Evolutionary conservation across 2,329 filamentous ascomycete species (phyloP), one percentile per base, ranked within the genome.

Genomic region (Elsinoe fawcettii): DNA sequence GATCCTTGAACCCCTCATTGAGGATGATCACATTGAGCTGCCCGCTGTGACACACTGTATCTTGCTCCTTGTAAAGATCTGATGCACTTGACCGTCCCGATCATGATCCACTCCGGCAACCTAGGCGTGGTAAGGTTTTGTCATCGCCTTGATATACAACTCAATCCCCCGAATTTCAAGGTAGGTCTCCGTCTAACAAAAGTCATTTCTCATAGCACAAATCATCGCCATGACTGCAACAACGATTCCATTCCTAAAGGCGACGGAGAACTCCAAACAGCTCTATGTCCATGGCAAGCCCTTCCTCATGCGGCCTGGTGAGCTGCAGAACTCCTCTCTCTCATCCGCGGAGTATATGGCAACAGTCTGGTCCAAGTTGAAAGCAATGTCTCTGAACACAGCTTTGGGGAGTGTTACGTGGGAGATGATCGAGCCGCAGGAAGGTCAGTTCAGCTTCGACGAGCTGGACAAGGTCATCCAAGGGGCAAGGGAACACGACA

Each of bases 311-410:
- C 67, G 75, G 5, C 71, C 66, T n/a, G 75, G 65, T 8, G 74
- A 78, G 65, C 64, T 77, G 36, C 75, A 77, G 56, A 78, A 77
- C 61, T 78, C 75, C 0, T 75, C 74, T 1, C 66, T 77, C 47
- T 73, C 69, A 7, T 77, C 73, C 4, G 68, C 72, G 6, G 66
- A 69, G 46, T 77, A 73, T 58, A 78, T 78, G 75, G 62, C 67
- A 14, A 66, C 69, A 6, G 65, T 72, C 5, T 78, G 75, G 74
- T 67, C 69, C 30, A 75, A 74, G 51, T 65, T 77, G 60, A 66
- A 65, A 3, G 67, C 66, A 16, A 73, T 67, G 12, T 67, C 74
- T 57, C 65, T 75, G 61, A 77, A 78, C 60, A 77, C 75, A 2
- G 62, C 77, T 1, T 67, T 77, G 2, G 75, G 74, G 1, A 71